Percentiles rank a stretch among this genome's conserved stretches.
These are phyloP conservation scores for Ceratobasidium sp. DNA, from an alignment of 1,284 basidiomycete genomes.

Conservation along the genomic window DNA sequence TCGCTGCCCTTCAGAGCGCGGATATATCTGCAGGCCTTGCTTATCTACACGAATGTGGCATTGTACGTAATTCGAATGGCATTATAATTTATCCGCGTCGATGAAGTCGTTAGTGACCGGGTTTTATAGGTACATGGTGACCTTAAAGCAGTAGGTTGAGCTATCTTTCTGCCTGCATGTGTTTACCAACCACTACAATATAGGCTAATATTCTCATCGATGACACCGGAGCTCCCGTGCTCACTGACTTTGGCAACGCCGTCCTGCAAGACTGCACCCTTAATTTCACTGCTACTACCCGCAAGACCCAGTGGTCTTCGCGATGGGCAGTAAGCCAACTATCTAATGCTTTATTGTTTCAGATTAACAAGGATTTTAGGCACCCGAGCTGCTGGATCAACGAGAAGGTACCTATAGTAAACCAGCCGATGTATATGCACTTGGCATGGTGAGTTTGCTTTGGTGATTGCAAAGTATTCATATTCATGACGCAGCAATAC, in stretches of 20 bases:
- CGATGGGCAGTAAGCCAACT: not conserved
- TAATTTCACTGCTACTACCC: not conserved
- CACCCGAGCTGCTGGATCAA: not conserved
- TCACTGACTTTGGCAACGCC: constrained; percentile 22
- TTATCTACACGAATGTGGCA: no score
- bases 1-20: no score
- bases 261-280: not conserved
- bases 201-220: constrained; percentile 2
- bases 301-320: not conserved
- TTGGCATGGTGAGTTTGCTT: constrained; percentile 11
- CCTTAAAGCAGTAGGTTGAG: not conserved
- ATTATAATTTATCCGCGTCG: no score
- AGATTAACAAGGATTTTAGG: not conserved
- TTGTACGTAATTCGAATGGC: no score
- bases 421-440: constrained; percentile 4
- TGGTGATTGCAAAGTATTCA: no score
- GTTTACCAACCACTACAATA: not conserved
- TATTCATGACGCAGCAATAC: not conserved
- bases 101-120: no score
- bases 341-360: not conserved
- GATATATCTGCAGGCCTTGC: no score
- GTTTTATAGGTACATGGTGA: no score
- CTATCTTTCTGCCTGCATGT: not conserved
- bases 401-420: not conserved
- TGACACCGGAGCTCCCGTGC: not conserved